A percentile compares a stretch with the other conserved stretches of the same genome.
Conservation (phyloP, 129 eudicot species). For the Flaveria brownii region DNA sequence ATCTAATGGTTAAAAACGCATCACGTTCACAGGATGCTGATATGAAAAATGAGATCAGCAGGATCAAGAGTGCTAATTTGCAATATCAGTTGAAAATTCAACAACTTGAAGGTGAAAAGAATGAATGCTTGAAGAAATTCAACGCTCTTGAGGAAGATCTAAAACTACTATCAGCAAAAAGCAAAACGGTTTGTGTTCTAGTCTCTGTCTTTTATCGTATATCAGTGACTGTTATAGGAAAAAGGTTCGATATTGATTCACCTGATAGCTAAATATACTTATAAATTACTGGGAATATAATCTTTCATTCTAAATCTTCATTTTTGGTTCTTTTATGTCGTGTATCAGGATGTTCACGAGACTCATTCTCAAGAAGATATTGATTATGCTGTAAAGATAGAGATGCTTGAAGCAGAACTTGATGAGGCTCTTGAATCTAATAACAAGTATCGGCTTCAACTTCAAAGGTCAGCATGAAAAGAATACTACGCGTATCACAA, state of each 20-base stretch:
- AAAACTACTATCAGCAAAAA: slow-evolving; percentile 41
- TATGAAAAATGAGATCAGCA: slow-evolving; percentile 50
- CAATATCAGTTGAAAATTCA: slow-evolving; percentile 58
- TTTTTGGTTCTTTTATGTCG: slow-evolving; percentile 3
- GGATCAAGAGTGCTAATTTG: slow-evolving; percentile 53
- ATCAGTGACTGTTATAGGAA: background rate
- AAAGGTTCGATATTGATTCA: slow-evolving; percentile 10
- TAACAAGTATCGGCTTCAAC: slow-evolving; percentile 54
- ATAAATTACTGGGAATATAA: background rate
- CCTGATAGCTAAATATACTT: background rate
- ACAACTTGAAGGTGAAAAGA: slow-evolving; percentile 64
- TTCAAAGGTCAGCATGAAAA: slow-evolving; percentile 48
- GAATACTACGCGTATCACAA: background rate
- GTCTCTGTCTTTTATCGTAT: background rate
- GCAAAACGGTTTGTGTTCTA: slow-evolving; percentile 44
- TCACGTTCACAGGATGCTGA: slow-evolving; percentile 40
- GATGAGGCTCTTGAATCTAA: slow-evolving; percentile 60
- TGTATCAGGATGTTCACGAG: slow-evolving; percentile 38
- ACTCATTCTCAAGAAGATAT: slow-evolving; percentile 34
- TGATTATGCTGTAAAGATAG: slow-evolving; percentile 45
- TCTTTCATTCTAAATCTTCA: background rate
- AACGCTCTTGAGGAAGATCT: slow-evolving; percentile 53
- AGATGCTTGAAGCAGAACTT: slow-evolving; percentile 63
- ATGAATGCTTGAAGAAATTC: slow-evolving; percentile 54
- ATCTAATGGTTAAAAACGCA: slow-evolving; percentile 40